Evolutionary conservation across 2,329 filamentous ascomycete genomes (phyloP).

Genomic region (Hypomyces rosellus): DNA sequence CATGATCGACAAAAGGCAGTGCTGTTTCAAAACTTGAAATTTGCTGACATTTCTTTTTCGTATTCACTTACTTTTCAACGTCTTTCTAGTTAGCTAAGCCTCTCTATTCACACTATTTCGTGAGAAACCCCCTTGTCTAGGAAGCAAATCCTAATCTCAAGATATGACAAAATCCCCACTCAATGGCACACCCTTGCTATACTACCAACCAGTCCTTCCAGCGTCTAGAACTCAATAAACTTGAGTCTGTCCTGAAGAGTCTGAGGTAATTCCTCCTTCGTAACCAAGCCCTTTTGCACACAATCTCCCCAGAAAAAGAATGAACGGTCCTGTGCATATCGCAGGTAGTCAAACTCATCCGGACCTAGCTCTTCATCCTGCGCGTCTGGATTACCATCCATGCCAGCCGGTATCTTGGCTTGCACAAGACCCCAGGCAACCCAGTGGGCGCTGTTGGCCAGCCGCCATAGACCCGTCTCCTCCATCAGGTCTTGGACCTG

Average conservation of each 20-base stretch:
- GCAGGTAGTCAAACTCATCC: constrained; percentile 87
- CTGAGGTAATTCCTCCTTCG: constrained; percentile 67
- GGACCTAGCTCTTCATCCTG: constrained; percentile 50
- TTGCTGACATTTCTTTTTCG: too few relatives aligned
- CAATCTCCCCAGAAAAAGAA: constrained; percentile 95
- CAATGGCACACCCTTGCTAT: too few relatives aligned
- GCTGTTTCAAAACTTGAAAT: too few relatives aligned
- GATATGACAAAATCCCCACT: too few relatives aligned
- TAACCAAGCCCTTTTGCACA: constrained; percentile 67
- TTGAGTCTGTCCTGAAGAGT: constrained; percentile 61
- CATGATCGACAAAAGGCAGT: too few relatives aligned
- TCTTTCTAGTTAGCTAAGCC: too few relatives aligned
- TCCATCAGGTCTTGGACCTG: constrained; percentile 65
- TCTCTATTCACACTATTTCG: too few relatives aligned
- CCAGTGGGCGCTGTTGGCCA: constrained; percentile 86
- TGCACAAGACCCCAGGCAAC: constrained; percentile 95
- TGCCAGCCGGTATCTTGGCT: constrained; percentile 67
- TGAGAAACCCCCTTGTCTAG: too few relatives aligned
- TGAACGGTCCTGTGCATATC: constrained; percentile 83
- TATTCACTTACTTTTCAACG: too few relatives aligned
- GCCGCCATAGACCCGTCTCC: constrained; percentile 78
- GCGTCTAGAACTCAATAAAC: constrained; percentile 43
- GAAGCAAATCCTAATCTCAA: too few relatives aligned
- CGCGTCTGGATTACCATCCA: constrained; percentile 41
- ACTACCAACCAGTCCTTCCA: too few relatives aligned